Conservation (phyloP, 371 early-diverging fungal genomes). For the Sporodiniella umbellata region DNA sequence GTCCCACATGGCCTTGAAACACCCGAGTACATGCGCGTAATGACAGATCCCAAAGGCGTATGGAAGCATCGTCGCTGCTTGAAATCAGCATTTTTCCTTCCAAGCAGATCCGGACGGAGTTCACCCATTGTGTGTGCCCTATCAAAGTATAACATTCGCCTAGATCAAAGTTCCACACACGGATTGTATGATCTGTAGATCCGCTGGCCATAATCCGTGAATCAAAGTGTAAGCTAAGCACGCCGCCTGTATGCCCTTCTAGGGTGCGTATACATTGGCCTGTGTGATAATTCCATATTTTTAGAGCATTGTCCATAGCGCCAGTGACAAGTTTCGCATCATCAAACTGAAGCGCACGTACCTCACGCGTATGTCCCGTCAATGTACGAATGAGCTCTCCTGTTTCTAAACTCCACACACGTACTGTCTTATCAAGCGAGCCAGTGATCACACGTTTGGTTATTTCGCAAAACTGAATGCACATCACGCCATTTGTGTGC, state of each 20-base stretch:
- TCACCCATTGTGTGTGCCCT: constrained; percentile 88
- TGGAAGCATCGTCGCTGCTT: constrained; percentile 77
- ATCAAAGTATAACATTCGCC: constrained; percentile 75
- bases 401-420: constrained; percentile 80
- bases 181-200: constrained; percentile 83
- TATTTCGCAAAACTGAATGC: constrained; percentile 81
- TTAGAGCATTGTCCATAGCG: constrained; percentile 91
- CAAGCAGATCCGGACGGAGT: constrained; percentile 74
- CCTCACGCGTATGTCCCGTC: constrained; percentile 83
- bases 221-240: constrained; percentile 84
- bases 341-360: constrained; percentile 87
- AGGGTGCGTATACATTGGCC: constrained; percentile 86
- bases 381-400: constrained; percentile 67
- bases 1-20: constrained; percentile 77
- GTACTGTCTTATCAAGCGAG: constrained; percentile 79
- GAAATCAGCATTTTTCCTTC: constrained; percentile 69
- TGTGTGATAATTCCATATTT: constrained; percentile 95
- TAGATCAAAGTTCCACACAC: constrained; percentile 87
- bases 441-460: constrained; percentile 74
- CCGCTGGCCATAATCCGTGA: constrained; percentile 79
- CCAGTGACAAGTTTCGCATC: constrained; percentile 82
- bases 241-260: constrained; percentile 81
- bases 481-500: constrained; percentile 87
- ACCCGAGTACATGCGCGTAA: constrained; percentile 65
- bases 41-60: constrained; percentile 82